Percentiles rank a stretch among this genome's conserved stretches.
Evolutionary conservation across 2,329 filamentous ascomycete genomes (phyloP).

Genomic region (Rhynchosporium agropyri): DNA sequence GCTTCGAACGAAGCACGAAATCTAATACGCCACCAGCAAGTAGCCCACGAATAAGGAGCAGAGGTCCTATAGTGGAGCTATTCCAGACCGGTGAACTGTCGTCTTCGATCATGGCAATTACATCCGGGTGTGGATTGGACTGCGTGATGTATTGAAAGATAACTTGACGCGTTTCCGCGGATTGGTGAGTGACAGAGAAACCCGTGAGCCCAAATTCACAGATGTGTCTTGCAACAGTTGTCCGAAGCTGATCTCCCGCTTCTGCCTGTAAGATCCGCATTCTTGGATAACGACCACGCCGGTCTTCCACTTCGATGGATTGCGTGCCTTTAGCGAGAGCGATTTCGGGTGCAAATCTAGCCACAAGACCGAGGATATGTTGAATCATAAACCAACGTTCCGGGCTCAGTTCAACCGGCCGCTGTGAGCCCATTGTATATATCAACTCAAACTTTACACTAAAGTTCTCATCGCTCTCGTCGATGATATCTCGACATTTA

Average conservation of each 20-base stretch:
- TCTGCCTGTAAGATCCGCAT: constrained; percentile 46
- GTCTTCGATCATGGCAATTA: constrained; percentile 21
- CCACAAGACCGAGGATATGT: constrained; percentile 51
- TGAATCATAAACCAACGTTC: constrained; percentile 61
- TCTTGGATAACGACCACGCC: constrained; percentile 50
- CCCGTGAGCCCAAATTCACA: constrained; percentile 25
- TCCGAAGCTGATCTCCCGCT: constrained; percentile 5
- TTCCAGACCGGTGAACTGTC: constrained; percentile 12
- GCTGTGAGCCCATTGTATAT: constrained; percentile 61
- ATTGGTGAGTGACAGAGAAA: constrained; percentile 19
- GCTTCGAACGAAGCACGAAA: constrained; percentile 58
- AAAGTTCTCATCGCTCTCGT: constrained; percentile 68
- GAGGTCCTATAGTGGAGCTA: constrained; percentile 40
- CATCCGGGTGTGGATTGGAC: constrained; percentile 12
- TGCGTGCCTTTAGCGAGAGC: too few relatives aligned
- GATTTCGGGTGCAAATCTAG: constrained; percentile 18
- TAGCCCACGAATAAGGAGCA: constrained; percentile 58
- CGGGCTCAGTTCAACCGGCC: constrained; percentile 54
- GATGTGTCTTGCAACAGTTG: constrained; percentile 12
- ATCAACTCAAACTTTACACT: constrained; percentile 63
- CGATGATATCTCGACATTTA: constrained; percentile 57
- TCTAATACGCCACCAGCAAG: constrained; percentile 56
- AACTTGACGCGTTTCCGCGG: constrained; percentile 4
- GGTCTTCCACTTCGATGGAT: constrained; percentile 42
- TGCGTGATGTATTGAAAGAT: constrained; percentile 20